Evolutionary conservation across 2,329 filamentous ascomycete genomes (phyloP), one percentile per base, ranked within the genome.

Genomic region (Ceratocystis ficicola): DNA sequence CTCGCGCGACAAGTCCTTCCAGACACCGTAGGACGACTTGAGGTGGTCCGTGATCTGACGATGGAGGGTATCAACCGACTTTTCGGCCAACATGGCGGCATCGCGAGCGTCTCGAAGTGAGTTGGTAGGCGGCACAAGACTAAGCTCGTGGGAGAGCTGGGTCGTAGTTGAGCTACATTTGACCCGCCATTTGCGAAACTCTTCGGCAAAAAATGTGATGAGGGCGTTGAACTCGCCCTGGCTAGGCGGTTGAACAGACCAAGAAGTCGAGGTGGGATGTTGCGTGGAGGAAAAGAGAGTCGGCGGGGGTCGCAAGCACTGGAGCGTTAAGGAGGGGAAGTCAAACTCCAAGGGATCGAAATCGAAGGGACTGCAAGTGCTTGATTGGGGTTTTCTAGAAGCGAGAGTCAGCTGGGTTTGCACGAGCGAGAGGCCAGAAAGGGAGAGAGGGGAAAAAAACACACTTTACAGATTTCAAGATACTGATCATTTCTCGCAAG

Each of bases 271-370:
- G 0, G 87, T 90, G 1, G 90, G 80, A 71, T 95, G 87, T 36
- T 91, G 90, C 5, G 87, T 89, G 0, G 86, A 83, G 8, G 89
- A 88, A 76, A 92, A 93, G 5, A 96, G 79, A 0, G 90, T 94
- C 3, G 89, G 86, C 2, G 92, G 90, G 8, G 89, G 81, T 44
- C 88, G 84, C 0, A 97, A 83, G 70, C 93, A 87, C 69, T 88
- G 89, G 10, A 96, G 82, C 44, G 87, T 90, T 50, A 97, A 81
- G 5, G 88, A 86, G 5, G 92, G 90, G 71, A 96, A 96, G 68
- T 90, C 90, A 73, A 95, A 84, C 4, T 88, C 81, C 68, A 92
- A 83, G 44, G 93, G 88, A 70, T 96, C 89, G 76, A 96, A 95
- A 69, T 93, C 88, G 71, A 87, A 86, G 2, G 84, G 83, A 70